Base-by-base conservation (phyloP, 2,329 filamentous ascomycete species). In the Claviceps lovelessii region DNA sequence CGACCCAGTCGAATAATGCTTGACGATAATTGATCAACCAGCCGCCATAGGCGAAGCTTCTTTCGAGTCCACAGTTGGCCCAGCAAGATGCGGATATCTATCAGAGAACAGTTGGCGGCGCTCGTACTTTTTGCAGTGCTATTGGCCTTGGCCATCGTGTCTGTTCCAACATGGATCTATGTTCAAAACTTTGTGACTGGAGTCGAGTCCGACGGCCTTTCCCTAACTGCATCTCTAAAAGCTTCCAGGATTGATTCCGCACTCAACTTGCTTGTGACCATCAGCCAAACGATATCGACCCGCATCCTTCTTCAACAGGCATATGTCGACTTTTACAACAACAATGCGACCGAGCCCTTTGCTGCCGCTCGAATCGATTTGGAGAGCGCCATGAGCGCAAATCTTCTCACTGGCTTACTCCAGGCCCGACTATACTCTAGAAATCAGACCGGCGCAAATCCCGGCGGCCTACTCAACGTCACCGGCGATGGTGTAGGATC, bases 141-240 rank as follows among this genome's bases (percentile, higher is more conserved):
- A 55, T 72, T 86, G 55, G 84, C 85, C 54, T 78, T 95, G 58
- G 81, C 85, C 54, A 82, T 95, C 58, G 78, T 95, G 58, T 83
- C 88, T 17, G 79, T 95, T 58, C 88, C 90, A 62, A 87, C 84
- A 67, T 81, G 77, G 77, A 68, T 80, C 55, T 81, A 75, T 59
- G 77, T 81, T 62, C 75, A 80, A 61, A 66, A 70, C 57, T 80
- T 79, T 61, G 77, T 80, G 58, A 60, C 72, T 60, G 64, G 70
- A 52, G 73, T 81, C 60, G 73, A 77, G 65, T 70, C 79, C 13
- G 76, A 79, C 52, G 79, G 84, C 52, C 79, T 96, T 50, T 74
- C 83, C 31, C 76, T 95, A 58, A 88, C 88, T 1, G 90, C 90
- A 7, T 90, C 86, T 3, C 81, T 95, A 65, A 95, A 95, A 68